Evolutionary conservation across 805 yeast genomes (phyloP).

Genomic region (Candida vartiovaarae): DNA sequence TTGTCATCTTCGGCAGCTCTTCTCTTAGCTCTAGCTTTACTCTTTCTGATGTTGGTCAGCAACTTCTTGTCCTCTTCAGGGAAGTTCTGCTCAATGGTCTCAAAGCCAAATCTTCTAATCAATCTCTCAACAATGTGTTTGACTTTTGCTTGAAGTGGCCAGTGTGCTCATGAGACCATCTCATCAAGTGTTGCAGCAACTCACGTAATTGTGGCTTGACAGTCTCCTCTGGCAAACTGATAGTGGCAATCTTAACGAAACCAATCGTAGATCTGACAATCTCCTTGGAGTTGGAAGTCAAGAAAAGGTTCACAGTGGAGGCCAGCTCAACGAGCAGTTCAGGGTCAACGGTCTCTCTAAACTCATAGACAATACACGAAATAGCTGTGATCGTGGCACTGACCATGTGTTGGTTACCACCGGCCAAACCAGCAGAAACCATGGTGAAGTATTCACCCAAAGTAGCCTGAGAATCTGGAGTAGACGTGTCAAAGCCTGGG

Average conservation of each 20-base stretch:
- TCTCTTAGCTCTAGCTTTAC: conserved; percentile 78
- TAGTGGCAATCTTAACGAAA: conserved; percentile 82
- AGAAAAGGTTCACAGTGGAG: conserved; percentile 80
- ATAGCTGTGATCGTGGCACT: conserved; percentile 93
- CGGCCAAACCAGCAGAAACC: conserved; percentile 94
- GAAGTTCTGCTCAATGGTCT: conserved; percentile 69
- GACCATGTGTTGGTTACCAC: conserved; percentile 90
- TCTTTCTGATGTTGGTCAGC: conserved; percentile 77
- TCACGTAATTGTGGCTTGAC: conserved; percentile 60
- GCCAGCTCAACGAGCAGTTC: conserved; percentile 67
- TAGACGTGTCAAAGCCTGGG: conserved; percentile 56
- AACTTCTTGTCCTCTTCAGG: conserved; percentile 88
- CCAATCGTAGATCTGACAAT: conserved; percentile 94
- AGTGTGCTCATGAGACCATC: conserved; percentile 94
- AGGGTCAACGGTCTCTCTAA: conserved; percentile 53
- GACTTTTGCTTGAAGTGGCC: conserved; percentile 88
- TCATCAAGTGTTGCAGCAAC: conserved; percentile 65
- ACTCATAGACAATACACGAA: conserved; percentile 82
- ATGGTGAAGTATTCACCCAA: conserved; percentile 83
- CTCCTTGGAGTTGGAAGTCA: conserved; percentile 87
- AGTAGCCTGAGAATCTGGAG: conserved; percentile 60
- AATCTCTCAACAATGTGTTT: conserved; percentile 90
- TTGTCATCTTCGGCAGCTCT: conserved; percentile 42
- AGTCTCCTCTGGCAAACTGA: conserved; percentile 73
- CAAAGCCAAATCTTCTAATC: conserved; percentile 86